These are phyloP conservation scores for Zygoascus meyerae DNA, from an alignment of 1,139 yeast genomes.

Conservation along the genomic window DNA sequence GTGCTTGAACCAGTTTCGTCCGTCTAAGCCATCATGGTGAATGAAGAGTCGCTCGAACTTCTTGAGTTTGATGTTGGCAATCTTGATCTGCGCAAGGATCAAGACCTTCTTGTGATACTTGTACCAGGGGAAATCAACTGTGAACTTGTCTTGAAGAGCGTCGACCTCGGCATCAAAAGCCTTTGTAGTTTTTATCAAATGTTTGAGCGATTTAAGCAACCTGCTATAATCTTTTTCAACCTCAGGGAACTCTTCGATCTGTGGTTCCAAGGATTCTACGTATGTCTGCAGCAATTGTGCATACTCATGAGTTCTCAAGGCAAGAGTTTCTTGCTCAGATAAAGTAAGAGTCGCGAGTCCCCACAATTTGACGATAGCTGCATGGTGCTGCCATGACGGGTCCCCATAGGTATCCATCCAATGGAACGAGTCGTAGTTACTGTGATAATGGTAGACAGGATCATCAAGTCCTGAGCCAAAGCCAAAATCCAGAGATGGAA, in stretches of 20 bases:
- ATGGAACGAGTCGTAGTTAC: constrained; percentile 59
- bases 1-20: constrained; percentile 83
- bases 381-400: constrained; percentile 52
- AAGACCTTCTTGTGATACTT: constrained; percentile 28
- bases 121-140: constrained; percentile 32
- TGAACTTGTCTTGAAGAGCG: constrained; percentile 26
- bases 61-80: constrained; percentile 33
- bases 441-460: constrained; percentile 62
- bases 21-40: constrained; percentile 54
- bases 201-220: constrained; percentile 24
- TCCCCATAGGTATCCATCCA: constrained; percentile 62
- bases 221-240: constrained; percentile 22
- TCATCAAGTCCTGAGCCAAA: constrained; percentile 41
- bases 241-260: constrained; percentile 8
- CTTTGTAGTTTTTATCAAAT: constrained; percentile 22
- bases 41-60: constrained; percentile 58
- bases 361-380: constrained; percentile 46
- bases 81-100: constrained; percentile 28
- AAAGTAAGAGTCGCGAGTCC: constrained; percentile 46
- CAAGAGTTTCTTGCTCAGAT: constrained; percentile 42
- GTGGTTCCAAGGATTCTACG: constrained; percentile 26
- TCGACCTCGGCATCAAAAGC: constrained; percentile 29
- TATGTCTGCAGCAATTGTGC: constrained; percentile 35
- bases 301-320: constrained; percentile 42
- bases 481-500: constrained; percentile 57